phyloP scores from a whole-genome alignment of 1,139 yeast species.

The Sugiyamaella paludigena region DNA sequence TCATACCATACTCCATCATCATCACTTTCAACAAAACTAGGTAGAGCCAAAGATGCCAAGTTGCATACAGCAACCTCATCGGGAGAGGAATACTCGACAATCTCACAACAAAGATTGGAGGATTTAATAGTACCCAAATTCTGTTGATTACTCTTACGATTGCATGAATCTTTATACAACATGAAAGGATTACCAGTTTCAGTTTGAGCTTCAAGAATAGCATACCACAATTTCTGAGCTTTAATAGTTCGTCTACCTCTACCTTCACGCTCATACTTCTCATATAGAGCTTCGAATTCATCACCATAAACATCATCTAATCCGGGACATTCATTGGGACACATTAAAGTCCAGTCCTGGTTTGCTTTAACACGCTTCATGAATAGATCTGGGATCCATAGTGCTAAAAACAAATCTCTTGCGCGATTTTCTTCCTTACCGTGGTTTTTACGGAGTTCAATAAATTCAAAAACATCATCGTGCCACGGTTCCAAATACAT shows the following conservation, averaged over 20 bases:
- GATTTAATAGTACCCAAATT: conserved; percentile 85
- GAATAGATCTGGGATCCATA: conserved; percentile 87
- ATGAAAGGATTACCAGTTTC: conserved; percentile 93
- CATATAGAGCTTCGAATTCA: conserved; percentile 70
- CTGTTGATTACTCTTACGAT: conserved; percentile 78
- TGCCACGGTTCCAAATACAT: conserved; percentile 92
- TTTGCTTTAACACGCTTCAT: conserved; percentile 83
- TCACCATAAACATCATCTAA: conserved; percentile 77
- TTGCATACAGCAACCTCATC: conserved; percentile 92
- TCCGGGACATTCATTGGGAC: conserved; percentile 88
- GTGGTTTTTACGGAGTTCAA: conserved; percentile 83
- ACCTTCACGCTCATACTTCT: conserved; percentile 67
- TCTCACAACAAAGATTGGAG: conserved; percentile 86
- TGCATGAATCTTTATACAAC: conserved; percentile 87
- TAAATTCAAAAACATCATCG: conserved; percentile 76
- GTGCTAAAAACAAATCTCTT: conserved; percentile 84
- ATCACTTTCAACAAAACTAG: conserved; percentile 56
- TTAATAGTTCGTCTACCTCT: conserved; percentile 69
- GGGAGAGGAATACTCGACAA: conserved; percentile 82
- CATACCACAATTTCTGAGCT: conserved; percentile 88
- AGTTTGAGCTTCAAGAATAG: conserved; percentile 83
- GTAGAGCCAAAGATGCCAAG: conserved; percentile 81
- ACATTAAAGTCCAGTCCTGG: conserved; percentile 79
- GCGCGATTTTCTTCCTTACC: conserved; percentile 92
- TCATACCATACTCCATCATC: conserved; percentile 57